Percentiles rank a stretch among this genome's conserved stretches.
Evolutionary conservation across 768 basidiomycete genomes (phyloP).

Genomic region (Amanita subjunquillea): DNA sequence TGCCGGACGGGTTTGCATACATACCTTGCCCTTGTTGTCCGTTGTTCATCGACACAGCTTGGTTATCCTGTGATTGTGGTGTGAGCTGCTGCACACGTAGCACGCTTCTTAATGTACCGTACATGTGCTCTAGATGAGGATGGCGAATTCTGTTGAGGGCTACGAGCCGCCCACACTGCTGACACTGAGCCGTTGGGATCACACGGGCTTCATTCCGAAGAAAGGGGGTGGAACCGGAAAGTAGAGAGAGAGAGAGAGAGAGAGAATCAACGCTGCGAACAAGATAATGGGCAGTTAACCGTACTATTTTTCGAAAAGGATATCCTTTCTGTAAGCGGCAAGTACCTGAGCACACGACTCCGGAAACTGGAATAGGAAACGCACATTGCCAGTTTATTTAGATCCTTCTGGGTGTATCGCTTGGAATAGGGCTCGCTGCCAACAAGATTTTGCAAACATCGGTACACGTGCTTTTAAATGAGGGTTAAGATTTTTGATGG

Average conservation of each 20-base stretch:
- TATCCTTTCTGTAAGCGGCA: background rate
- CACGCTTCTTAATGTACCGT: background rate
- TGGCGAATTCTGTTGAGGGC: background rate
- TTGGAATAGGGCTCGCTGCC: background rate
- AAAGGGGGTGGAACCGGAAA: background rate
- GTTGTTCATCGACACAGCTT: too few species aligned
- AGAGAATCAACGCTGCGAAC: background rate
- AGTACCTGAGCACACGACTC: background rate
- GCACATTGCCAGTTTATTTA: background rate
- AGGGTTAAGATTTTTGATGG: background rate
- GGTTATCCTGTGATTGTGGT: too few species aligned
- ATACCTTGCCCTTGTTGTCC: too few species aligned
- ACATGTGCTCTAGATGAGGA: background rate
- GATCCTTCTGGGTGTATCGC: background rate
- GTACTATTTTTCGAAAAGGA: background rate
- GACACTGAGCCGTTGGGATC: background rate
- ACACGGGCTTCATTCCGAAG: background rate
- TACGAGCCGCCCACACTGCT: too few species aligned
- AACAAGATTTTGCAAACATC: background rate
- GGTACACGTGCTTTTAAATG: background rate
- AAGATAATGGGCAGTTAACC: background rate
- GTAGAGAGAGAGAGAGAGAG: background rate
- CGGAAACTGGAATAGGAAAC: background rate
- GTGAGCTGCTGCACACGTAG: too few species aligned
- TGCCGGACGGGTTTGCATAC: background rate